phyloP scores from a whole-genome alignment of 306 rosid species.

The Cucurbita ficifolia region DNA sequence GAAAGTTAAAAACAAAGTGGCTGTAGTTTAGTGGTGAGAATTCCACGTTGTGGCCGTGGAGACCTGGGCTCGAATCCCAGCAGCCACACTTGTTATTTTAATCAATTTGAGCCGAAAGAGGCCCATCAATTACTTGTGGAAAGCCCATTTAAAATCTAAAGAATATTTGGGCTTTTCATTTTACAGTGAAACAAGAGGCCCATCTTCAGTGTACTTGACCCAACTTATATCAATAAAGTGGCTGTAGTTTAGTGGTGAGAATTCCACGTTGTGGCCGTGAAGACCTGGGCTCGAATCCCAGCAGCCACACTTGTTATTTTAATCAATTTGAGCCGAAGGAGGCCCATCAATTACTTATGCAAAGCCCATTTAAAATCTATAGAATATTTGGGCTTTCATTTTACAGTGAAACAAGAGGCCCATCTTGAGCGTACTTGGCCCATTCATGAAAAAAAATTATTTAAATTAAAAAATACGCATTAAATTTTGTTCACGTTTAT shows the following conservation, averaged over 20 bases:
- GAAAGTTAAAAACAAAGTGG: background rate
- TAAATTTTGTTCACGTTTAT: too few species aligned
- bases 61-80: conserved; percentile 6
- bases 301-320: background rate
- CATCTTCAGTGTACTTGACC: background rate
- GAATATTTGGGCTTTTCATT: background rate
- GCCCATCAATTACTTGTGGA: background rate
- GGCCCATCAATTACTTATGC: background rate
- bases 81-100: background rate
- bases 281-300: conserved; percentile 4
- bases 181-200: background rate
- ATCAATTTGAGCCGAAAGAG: background rate
- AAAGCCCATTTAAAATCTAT: background rate
- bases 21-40: background rate
- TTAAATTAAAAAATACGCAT: too few species aligned
- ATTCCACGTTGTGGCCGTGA: background rate
- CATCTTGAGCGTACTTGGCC: background rate
- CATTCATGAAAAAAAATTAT: too few species aligned
- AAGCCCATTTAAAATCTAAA: background rate
- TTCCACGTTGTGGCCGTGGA: background rate
- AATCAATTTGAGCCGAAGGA: background rate
- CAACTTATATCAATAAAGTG: background rate
- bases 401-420: background rate
- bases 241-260: background rate
- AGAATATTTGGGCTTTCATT: background rate